Percentiles rank a stretch among this genome's conserved stretches.
These are phyloP conservation scores for Metarhizium humberi DNA, from an alignment of 2,329 filamentous ascomycete species.

Conservation along the genomic window DNA sequence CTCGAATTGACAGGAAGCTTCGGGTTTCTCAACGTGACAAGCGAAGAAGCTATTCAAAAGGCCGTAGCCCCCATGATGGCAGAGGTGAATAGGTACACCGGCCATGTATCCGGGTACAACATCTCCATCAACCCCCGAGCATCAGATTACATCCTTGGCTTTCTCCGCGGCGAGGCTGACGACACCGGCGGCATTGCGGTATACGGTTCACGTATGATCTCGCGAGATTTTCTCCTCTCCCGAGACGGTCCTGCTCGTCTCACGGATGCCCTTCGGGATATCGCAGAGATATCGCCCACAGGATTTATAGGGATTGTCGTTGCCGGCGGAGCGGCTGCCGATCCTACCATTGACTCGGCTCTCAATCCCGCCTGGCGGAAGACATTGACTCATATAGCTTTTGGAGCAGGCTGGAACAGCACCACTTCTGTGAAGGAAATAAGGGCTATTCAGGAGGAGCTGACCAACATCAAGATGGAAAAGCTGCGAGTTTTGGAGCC, in stretches of 20 bases:
- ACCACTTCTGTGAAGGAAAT: no score
- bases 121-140: no score
- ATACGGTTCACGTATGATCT: constrained; percentile 1
- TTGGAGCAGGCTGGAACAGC: no score
- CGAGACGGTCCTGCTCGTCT: constrained; percentile 13
- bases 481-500: constrained; percentile 15
- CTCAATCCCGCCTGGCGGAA: constrained; percentile 32
- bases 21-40: constrained; percentile 8
- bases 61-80: constrained; percentile 2
- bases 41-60: constrained; percentile 1
- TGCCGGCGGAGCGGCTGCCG: constrained; percentile 8
- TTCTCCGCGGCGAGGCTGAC: no score
- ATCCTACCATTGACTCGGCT: constrained; percentile 22
- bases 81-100: not conserved
- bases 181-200: no score
- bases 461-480: constrained; percentile 17
- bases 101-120: not conserved
- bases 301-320: constrained; percentile 11
- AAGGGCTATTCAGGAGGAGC: constrained; percentile 9
- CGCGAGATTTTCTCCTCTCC: constrained; percentile 18
- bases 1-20: constrained; percentile 1
- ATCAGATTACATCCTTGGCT: no score
- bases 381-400: constrained; percentile 16
- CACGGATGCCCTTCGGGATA: constrained; percentile 12
- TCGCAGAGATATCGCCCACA: constrained; percentile 4